phyloP scores from a whole-genome alignment of 768 basidiomycete species.

The Candolleomyces eurysporus region DNA sequence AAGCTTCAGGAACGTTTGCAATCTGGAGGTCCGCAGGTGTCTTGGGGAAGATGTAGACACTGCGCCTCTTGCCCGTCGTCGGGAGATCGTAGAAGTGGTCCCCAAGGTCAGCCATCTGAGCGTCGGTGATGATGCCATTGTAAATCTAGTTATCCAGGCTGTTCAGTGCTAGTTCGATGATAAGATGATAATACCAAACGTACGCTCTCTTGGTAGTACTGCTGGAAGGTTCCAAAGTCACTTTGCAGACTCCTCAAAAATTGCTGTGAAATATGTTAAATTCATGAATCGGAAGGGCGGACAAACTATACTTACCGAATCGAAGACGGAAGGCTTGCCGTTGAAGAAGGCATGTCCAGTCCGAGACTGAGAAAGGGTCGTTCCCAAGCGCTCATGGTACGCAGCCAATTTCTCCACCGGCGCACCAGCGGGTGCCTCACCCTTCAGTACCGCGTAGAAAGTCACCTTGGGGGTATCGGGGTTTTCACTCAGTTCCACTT shows the following conservation, averaged over 20 bases:
- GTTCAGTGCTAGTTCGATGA: background rate
- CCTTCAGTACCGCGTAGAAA: constrained; percentile 20
- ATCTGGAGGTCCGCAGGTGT: constrained; percentile 49
- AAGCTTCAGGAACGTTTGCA: constrained; percentile 54
- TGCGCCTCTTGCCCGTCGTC: constrained; percentile 66
- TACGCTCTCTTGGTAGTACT: constrained; percentile 73
- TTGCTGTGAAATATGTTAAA: constrained; percentile 41
- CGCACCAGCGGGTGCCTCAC: constrained; percentile 32
- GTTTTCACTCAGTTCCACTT: constrained; percentile 25
- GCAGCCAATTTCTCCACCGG: constrained; percentile 42
- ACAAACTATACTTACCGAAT: constrained; percentile 52
- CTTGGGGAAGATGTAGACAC: constrained; percentile 66
- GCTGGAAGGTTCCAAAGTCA: constrained; percentile 57
- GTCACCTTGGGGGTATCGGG: constrained; percentile 19
- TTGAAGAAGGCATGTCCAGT: constrained; percentile 74
- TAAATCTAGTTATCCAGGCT: constrained; percentile 46
- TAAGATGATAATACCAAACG: constrained; percentile 11
- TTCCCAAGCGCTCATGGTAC: constrained; percentile 61
- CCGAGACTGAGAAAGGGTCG: constrained; percentile 33
- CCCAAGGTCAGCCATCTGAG: constrained; percentile 46
- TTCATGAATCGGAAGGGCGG: background rate
- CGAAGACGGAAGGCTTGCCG: constrained; percentile 72
- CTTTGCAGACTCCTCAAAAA: constrained; percentile 64
- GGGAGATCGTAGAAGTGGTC: constrained; percentile 93
- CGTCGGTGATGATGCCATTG: constrained; percentile 53